Evolutionary conservation across 2,329 filamentous ascomycete genomes (phyloP).

Genomic region (Penicillium griseofulvum): DNA sequence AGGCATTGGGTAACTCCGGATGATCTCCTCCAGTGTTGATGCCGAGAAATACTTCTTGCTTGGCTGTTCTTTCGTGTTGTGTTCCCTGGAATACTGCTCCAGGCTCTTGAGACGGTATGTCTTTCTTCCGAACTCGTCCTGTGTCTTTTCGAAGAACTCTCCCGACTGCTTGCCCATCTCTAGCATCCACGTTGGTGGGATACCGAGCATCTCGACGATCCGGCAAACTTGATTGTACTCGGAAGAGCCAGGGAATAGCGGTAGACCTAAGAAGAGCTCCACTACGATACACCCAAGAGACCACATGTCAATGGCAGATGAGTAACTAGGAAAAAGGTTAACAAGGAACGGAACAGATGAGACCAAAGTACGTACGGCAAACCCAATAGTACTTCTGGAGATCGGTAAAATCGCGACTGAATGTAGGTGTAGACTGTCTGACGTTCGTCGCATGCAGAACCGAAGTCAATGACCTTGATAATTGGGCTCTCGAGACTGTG

Average conservation of each 20-base stretch:
- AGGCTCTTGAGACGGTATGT: slow-evolving; percentile 93
- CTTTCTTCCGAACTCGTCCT: slow-evolving; percentile 88
- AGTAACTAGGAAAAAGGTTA: slow-evolving; percentile 59
- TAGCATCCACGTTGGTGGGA: slow-evolving; percentile 97
- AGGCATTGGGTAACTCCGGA: slow-evolving; percentile 96
- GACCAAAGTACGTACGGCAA: slow-evolving; percentile 59
- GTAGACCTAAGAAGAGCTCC: slow-evolving; percentile 90
- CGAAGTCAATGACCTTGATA: slow-evolving; percentile 99
- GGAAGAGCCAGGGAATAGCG: slow-evolving; percentile 92
- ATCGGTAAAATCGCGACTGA: slow-evolving; percentile 96
- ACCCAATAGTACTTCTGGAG: slow-evolving; percentile 91
- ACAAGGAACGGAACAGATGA: slow-evolving; percentile 5
- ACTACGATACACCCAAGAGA: slow-evolving; percentile 97
- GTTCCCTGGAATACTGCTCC: slow-evolving; percentile 96
- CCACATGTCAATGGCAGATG: slow-evolving; percentile 99
- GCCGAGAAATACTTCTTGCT: slow-evolving; percentile 99
- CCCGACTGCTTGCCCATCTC: slow-evolving; percentile 98
- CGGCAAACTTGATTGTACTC: slow-evolving; percentile 98
- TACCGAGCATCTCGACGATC: slow-evolving; percentile 96
- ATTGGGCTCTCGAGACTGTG: slow-evolving; percentile 86
- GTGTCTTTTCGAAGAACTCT: slow-evolving; percentile 92
- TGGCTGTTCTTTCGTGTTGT: slow-evolving; percentile 94
- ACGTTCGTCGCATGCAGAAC: slow-evolving; percentile 94
- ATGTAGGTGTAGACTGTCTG: slow-evolving; percentile 99
- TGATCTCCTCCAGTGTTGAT: slow-evolving; percentile 91